phyloP scores from a whole-genome alignment of 1,284 basidiomycete genomes.

The Gymnopus androsaceus region DNA sequence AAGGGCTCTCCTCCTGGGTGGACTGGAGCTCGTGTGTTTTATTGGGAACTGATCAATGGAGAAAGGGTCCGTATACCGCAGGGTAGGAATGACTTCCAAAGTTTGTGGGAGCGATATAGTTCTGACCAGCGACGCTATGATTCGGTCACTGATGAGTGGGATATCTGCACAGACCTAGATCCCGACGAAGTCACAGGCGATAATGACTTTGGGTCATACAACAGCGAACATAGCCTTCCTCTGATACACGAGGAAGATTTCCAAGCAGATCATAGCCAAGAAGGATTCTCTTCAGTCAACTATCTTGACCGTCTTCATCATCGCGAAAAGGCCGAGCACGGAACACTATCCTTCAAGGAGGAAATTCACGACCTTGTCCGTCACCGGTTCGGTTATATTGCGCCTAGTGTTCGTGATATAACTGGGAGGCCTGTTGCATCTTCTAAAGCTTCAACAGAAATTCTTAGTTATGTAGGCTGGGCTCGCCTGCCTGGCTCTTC shows the following conservation, averaged over 20 bases:
- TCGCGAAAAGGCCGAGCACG: background rate
- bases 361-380: background rate
- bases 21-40: background rate
- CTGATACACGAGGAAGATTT: background rate
- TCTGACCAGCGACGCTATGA: slow-evolving; percentile 2
- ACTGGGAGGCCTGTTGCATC: no score
- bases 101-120: slow-evolving; percentile 4
- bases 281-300: no score
- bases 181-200: background rate
- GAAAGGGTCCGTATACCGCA: background rate
- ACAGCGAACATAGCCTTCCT: no score
- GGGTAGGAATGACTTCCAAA: background rate
- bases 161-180: slow-evolving; percentile 8
- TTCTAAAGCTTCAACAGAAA: background rate
- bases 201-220: no score
- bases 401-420: no score
- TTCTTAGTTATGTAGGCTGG: background rate
- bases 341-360: background rate
- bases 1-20: background rate
- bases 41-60: background rate
- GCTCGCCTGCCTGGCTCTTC: no score
- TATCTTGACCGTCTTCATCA: background rate
- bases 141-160: slow-evolving; percentile 12
- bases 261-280: background rate
- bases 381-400: background rate